These are phyloP conservation scores for Exophiala mesophila DNA, from an alignment of 2,329 filamentous ascomycete genomes.

Conservation along the genomic window DNA sequence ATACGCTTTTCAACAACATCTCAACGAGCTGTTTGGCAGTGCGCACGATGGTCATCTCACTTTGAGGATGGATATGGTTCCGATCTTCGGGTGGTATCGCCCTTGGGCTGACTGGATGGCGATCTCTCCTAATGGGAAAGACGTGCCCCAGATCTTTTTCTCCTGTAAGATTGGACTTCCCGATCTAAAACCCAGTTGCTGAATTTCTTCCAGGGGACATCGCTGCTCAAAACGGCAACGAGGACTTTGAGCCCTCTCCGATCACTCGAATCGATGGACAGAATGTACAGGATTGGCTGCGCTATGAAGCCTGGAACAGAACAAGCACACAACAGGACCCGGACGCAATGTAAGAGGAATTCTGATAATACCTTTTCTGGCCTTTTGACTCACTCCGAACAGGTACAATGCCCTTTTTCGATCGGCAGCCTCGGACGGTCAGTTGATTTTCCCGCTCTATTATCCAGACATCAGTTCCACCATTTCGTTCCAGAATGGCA, in stretches of 20 bases:
- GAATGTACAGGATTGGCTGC: slow-evolving; percentile 1
- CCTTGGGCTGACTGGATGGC: neutral
- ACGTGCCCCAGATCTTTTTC: neutral
- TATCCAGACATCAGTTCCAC: slow-evolving; percentile 27
- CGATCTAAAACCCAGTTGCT: too few relatives aligned
- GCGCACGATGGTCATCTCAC: slow-evolving; percentile 59
- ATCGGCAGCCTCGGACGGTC: slow-evolving; percentile 9
- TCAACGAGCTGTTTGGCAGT: slow-evolving; percentile 49
- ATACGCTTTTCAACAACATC: slow-evolving; percentile 46
- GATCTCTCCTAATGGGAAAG: neutral
- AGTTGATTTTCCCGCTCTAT: slow-evolving; percentile 1
- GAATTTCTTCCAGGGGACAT: slow-evolving; percentile 5
- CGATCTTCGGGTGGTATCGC: slow-evolving; percentile 45
- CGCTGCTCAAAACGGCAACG: neutral
- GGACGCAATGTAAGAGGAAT: slow-evolving; percentile 29
- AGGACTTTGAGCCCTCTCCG: neutral
- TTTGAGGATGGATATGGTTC: slow-evolving; percentile 28
- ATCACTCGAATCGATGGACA: slow-evolving; percentile 8
- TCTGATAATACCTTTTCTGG: slow-evolving; percentile 28
- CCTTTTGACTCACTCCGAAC: slow-evolving; percentile 7
- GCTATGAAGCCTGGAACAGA: slow-evolving; percentile 1
- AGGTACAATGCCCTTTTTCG: neutral
- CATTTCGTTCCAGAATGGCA: slow-evolving; percentile 30
- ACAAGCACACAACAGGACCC: slow-evolving; percentile 20
- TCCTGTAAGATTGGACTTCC: too few relatives aligned